phyloP scores from a whole-genome alignment of 768 basidiomycete genomes.

The Mycena polygramma region DNA sequence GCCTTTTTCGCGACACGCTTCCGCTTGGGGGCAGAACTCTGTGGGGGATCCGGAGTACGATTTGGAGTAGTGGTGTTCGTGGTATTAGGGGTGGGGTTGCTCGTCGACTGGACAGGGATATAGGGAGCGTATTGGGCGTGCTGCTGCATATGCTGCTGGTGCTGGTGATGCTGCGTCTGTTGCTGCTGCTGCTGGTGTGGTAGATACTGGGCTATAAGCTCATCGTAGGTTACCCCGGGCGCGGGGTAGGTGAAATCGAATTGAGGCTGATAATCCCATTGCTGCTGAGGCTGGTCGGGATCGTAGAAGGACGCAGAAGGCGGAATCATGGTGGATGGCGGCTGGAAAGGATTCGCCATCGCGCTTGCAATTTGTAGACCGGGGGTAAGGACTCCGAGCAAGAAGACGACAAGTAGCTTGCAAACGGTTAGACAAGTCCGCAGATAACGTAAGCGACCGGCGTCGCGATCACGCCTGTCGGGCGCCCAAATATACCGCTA shows the following conservation, averaged over 20 bases:
- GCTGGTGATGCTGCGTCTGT: not conserved
- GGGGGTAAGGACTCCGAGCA: not conserved
- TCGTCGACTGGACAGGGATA: slow-evolving; percentile 32
- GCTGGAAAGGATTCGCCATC: slow-evolving; percentile 7
- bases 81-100: slow-evolving; percentile 23
- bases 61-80: slow-evolving; percentile 30
- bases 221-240: slow-evolving; percentile 35
- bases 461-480: slow-evolving; percentile 31
- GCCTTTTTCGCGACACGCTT: slow-evolving; percentile 47
- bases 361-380: slow-evolving; percentile 1
- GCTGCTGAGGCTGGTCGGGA: slow-evolving; percentile 44
- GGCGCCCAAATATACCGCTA: not conserved
- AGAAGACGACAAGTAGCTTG: slow-evolving; percentile 9
- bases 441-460: slow-evolving; percentile 20
- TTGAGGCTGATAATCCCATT: slow-evolving; percentile 38
- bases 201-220: slow-evolving; percentile 38
- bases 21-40: slow-evolving; percentile 36
- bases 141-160: slow-evolving; percentile 31
- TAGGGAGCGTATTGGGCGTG: slow-evolving; percentile 28
- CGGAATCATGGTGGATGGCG: slow-evolving; percentile 60
- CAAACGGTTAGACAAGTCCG: not conserved
- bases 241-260: slow-evolving; percentile 38
- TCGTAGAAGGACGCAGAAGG: slow-evolving; percentile 68
- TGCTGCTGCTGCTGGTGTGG: slow-evolving; percentile 43
- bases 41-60: too few relatives aligned